Base-by-base conservation (phyloP, 768 basidiomycete species). In the Rhodocollybia butyracea region DNA sequence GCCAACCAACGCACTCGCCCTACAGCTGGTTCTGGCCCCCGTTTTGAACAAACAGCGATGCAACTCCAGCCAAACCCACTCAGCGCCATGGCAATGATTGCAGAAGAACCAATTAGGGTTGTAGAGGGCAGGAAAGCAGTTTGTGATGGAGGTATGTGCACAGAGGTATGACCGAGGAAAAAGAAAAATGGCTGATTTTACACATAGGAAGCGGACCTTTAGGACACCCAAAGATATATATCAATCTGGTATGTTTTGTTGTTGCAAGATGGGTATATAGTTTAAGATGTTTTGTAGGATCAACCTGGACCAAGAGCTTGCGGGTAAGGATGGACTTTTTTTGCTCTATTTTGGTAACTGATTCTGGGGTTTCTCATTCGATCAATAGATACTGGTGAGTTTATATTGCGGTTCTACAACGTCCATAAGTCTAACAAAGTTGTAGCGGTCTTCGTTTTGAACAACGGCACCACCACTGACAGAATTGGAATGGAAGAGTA, bases 201-300 rank as follows among this genome's bases (percentile, higher is more conserved):
- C 1, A n/a, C n/a, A n/a, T 67, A 98, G 96, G 96, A 72, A 88
- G 86, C 67, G 97, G 96, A 11, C 83, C 97, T 40, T 80, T 99
- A 27, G 97, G 97, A 22, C 97, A 99, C 68, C 97, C 97, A 5
- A 95, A 94, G 76, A 85, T 98, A 57, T 98, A 83, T 66, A 94
- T 99, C 70, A 98, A 98, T 75, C 70, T 99, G 68, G 94, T 94
- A 63, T 57, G 89, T 74, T 38, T 17, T 39, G 40, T 41, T 31
- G 10, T 21, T 26, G 26, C 12, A 38, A 8, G 21, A 5, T 40
- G 51, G 50, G 21, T 48, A 40, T 52, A 48, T 36, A 21, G 19
- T 46, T 46, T 26, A 61, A 68, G 39, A 65, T 54, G 38, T 43
- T 53, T 59, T 56, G 55, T 55, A 94, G 91, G 94, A 98, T 76